Percentiles rank a stretch among this genome's conserved stretches.
Evolutionary conservation across 2,329 filamentous ascomycete genomes (phyloP).

Genomic region (Microcyclospora pomicola): DNA sequence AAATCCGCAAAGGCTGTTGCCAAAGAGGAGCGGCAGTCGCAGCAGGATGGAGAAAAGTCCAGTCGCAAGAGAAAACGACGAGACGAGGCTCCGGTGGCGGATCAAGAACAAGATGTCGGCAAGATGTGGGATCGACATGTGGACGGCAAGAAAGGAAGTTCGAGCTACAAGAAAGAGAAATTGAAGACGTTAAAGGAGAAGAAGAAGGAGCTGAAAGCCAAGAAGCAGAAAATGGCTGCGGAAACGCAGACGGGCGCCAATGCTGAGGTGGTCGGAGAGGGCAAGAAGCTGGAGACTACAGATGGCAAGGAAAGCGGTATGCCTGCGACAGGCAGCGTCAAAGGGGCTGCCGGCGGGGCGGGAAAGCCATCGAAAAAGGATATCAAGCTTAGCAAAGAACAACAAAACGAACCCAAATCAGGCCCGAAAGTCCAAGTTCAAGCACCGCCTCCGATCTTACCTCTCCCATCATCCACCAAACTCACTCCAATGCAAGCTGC

Average conservation of each 20-base stretch:
- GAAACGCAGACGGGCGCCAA: conserved; percentile 5
- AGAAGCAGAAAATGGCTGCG: conserved; percentile 18
- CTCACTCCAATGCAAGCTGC: conserved; percentile 85
- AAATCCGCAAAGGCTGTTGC: conserved; percentile 20
- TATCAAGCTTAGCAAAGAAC: conserved; percentile 4
- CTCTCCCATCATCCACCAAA: conserved; percentile 35
- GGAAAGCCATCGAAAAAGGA: conserved; percentile 6
- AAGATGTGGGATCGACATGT: conserved; percentile 70
- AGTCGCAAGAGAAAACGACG: conserved; percentile 18
- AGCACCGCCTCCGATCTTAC: conserved; percentile 17
- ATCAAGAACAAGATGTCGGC: conserved; percentile 47
- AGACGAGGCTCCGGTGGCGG: conserved; percentile 30
- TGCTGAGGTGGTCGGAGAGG: neutral
- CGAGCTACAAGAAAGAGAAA: conserved; percentile 4
- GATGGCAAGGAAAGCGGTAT: neutral
- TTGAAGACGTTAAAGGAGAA: conserved; percentile 7
- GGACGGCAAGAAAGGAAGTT: conserved; percentile 42
- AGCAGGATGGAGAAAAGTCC: conserved; percentile 30
- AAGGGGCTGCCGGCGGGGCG: neutral
- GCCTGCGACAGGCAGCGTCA: no score
- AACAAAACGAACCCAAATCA: conserved; percentile 1
- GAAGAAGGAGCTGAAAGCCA: conserved; percentile 20
- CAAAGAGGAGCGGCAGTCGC: conserved; percentile 32
- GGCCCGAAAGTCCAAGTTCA: neutral
- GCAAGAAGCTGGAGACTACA: neutral